phyloP scores from a whole-genome alignment of 257 asterid genomes.

The Scutellaria minor region DNA sequence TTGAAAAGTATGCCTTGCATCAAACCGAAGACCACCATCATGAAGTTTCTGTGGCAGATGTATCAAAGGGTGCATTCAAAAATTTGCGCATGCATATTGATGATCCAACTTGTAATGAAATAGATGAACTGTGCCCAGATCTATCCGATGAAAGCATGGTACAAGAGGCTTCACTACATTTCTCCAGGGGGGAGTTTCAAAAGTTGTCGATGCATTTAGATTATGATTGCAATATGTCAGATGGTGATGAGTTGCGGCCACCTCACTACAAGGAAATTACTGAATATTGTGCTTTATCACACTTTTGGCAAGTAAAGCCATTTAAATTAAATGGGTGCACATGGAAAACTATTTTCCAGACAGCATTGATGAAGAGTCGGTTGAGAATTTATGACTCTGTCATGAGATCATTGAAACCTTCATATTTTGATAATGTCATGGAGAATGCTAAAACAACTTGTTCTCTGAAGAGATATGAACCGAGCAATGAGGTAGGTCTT shows the following conservation, averaged over 20 bases:
- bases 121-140: conserved; percentile 66
- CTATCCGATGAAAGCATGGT: conserved; percentile 41
- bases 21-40: conserved; percentile 35
- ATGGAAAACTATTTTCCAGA: conserved; percentile 52
- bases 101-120: conserved; percentile 43
- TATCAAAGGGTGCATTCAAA: conserved; percentile 58
- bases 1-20: conserved; percentile 32
- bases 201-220: conserved; percentile 55
- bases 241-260: conserved; percentile 67
- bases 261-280: conserved; percentile 45
- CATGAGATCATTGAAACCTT: conserved; percentile 54
- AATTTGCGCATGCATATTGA: conserved; percentile 58
- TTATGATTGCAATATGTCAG: conserved; percentile 42
- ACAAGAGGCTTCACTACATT: conserved; percentile 38
- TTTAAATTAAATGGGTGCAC: conserved; percentile 43
- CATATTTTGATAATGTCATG: conserved; percentile 53
- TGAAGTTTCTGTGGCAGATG: conserved; percentile 39
- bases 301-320: conserved; percentile 36
- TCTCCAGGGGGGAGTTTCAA: conserved; percentile 52
- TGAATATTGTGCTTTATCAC: conserved; percentile 50
- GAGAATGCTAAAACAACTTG: conserved; percentile 42
- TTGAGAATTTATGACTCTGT: conserved; percentile 63
- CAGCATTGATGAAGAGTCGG: conserved; percentile 68
- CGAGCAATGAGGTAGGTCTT: conserved; percentile 53
- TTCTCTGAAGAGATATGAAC: conserved; percentile 43